Base-by-base conservation (phyloP, 108 stramenopile species). In the Cyclotella atomus region DNA sequence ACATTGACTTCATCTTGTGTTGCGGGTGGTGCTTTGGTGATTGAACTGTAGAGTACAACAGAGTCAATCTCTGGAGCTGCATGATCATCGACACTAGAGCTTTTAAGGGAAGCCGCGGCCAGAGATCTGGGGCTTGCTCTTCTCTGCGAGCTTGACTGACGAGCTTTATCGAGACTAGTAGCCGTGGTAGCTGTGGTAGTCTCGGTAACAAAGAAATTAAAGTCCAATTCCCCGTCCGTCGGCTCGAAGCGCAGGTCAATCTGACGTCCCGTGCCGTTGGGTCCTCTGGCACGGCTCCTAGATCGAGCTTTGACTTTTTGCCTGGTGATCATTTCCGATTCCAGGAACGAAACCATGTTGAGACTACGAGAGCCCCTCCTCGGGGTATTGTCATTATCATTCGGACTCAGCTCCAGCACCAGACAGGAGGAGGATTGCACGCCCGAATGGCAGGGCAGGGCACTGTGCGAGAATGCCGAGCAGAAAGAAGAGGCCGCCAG, bases 271-370 rank as follows among this genome's bases (percentile, higher is more conserved):
- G 56, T 1, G n/a, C 12, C 56, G 29, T 30, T 57, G 28, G 3
- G 10, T 12, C 29, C 29, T 30, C 56, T 1, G 10, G 1, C 52
- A 52, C 52, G 52, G 5, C 21, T 16, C 20, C 56, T 29, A 5
- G 56, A 10, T 29, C 29, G 9, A 15, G 56, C 10, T 57, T 57
- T 57, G 28, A 30, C 56, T 14, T n/a, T 49, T 17, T 49, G 16
- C 12, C 38, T 41, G 38, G 9, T 41, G 14, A 57, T 17, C 28
- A 30, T 57, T 57, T 57, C 56, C 16, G 56, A 57, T 57, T 57
- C 56, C 14, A 57, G 56, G 29, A 57, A 57, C 12, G 56, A 57
- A n/a, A 57, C 56, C 56, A 57, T 57, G 9, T 57, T 28, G 19
- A 57, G 32, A 30, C 29, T 15, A 3, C n/a, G 17, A 12, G 47